These are phyloP conservation scores for Tuber borchii DNA, from an alignment of 495 filamentous ascomycete genomes.

Conservation along the genomic window DNA sequence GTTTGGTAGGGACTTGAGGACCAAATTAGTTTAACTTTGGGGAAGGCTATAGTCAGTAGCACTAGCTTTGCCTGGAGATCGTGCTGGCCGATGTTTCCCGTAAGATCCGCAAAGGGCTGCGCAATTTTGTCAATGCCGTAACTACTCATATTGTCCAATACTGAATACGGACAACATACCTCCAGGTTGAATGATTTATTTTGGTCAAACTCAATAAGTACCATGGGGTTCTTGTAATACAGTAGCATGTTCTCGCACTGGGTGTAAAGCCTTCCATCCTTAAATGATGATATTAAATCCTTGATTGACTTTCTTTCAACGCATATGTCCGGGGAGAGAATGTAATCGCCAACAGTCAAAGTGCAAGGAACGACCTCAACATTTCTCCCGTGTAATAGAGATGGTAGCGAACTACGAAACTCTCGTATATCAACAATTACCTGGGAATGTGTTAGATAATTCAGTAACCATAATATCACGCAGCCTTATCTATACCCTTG, in stretches of 20 bases:
- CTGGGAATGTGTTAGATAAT: background rate
- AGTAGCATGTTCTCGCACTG: slow-evolving; percentile 91
- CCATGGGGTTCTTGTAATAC: slow-evolving; percentile 83
- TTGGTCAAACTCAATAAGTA: slow-evolving; percentile 95
- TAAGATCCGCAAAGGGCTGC: slow-evolving; percentile 43
- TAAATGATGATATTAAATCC: slow-evolving; percentile 85
- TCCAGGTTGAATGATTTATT: slow-evolving; percentile 96
- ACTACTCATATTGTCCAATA: background rate
- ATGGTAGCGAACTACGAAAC: slow-evolving; percentile 87
- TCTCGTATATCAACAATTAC: slow-evolving; percentile 92
- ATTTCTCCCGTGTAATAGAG: slow-evolving; percentile 77
- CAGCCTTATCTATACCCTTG: slow-evolving; percentile 49
- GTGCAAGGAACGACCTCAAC: slow-evolving; percentile 86
- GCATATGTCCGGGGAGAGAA: slow-evolving; percentile 81
- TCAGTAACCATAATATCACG: background rate
- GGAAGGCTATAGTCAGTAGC: slow-evolving; percentile 86
- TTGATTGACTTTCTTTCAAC: slow-evolving; percentile 89
- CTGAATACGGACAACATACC: slow-evolving; percentile 21
- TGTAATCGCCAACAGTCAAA: slow-evolving; percentile 94
- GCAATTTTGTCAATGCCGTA: background rate
- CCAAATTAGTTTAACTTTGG: slow-evolving; percentile 84
- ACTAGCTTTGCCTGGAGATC: slow-evolving; percentile 91
- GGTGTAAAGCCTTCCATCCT: slow-evolving; percentile 81
- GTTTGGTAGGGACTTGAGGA: slow-evolving; percentile 90
- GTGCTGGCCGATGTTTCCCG: slow-evolving; percentile 28